phyloP scores from a whole-genome alignment of 179 eudicot genomes.

The Sideroxylon spinosum region DNA sequence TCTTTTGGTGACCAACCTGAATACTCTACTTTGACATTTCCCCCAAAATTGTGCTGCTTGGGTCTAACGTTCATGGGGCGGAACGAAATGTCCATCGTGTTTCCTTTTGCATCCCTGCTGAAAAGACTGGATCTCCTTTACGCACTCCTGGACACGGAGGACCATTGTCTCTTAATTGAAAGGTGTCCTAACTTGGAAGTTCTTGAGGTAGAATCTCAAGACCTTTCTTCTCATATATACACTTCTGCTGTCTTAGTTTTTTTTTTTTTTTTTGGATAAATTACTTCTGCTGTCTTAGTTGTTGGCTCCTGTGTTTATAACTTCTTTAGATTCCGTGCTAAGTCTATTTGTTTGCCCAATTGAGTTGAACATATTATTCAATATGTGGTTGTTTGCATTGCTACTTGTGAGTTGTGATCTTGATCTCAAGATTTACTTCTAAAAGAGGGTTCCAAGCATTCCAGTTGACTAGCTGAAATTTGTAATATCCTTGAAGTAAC shows the following conservation, averaged over 20 bases:
- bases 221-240: background rate
- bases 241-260: background rate
- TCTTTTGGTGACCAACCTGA: conserved; percentile 49
- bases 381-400: background rate
- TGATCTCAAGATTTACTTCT: background rate
- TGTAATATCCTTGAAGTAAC: background rate
- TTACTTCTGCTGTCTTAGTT: too few relatives aligned
- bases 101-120: conserved; percentile 50
- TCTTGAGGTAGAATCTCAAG: conserved; percentile 60
- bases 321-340: background rate
- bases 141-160: conserved; percentile 57
- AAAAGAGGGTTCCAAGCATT: background rate
- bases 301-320: background rate
- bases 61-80: conserved; percentile 56
- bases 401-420: too few relatives aligned
- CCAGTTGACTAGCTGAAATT: conserved; percentile 4
- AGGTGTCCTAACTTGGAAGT: conserved; percentile 78
- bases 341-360: background rate
- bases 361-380: background rate
- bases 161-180: conserved; percentile 55
- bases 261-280: too few relatives aligned
- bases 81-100: conserved; percentile 55
- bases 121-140: conserved; percentile 75
- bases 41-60: conserved; percentile 43
- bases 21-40: conserved; percentile 45